Percentiles rank a stretch among this genome's conserved stretches.
Conservation (phyloP, 169 alveolate genomes). For the Amoebophrya sp. region DNA sequence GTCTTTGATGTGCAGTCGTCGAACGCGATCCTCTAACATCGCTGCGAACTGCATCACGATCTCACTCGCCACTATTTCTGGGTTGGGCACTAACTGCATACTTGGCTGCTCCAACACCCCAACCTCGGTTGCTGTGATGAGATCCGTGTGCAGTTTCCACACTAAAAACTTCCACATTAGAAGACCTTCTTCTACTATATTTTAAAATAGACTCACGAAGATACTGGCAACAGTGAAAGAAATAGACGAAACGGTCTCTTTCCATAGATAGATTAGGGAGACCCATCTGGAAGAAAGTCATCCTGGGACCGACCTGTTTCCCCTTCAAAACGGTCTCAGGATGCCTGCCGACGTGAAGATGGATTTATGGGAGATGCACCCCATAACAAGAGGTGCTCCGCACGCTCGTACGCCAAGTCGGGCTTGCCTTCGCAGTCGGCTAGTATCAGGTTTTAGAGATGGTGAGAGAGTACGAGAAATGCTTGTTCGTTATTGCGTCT, state of each 20-base stretch:
- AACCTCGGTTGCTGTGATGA: neutral
- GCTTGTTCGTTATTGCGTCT: no score
- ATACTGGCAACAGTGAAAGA: no score
- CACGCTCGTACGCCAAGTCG: constrained; percentile 12
- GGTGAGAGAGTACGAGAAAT: no score
- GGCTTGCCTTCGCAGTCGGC: neutral
- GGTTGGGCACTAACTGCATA: neutral
- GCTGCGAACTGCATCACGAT: neutral
- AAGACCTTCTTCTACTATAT: no score
- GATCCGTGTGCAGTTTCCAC: neutral
- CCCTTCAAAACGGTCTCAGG: no score
- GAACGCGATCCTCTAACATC: neutral
- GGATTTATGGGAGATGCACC: no score
- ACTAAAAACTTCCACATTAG: neutral
- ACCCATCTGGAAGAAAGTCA: no score
- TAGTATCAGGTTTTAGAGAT: neutral
- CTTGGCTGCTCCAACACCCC: neutral
- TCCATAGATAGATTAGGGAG: no score
- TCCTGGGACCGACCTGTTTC: no score
- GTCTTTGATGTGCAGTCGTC: neutral
- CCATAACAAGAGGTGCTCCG: neutral
- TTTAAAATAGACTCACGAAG: no score
- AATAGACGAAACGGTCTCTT: no score
- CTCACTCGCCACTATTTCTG: neutral
- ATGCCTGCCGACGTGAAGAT: no score